A percentile compares a stretch with the other conserved stretches of the same genome.
Evolutionary conservation across 176 grass and related monocot species (phyloP).

Genomic region (Alopecurus myosuroides): DNA sequence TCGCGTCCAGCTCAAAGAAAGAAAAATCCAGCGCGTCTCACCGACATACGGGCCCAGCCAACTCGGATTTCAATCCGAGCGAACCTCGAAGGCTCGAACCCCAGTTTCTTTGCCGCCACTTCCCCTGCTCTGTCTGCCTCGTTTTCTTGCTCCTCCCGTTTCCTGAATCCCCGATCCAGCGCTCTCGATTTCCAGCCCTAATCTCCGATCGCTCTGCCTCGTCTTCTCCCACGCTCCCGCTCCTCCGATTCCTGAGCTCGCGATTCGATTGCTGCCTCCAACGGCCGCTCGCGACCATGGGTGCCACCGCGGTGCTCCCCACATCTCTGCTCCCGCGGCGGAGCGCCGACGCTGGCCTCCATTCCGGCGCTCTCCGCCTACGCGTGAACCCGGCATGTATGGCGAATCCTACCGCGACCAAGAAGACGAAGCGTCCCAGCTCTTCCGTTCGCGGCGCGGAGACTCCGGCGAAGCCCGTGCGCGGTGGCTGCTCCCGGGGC

Average conservation of each 20-base stretch:
- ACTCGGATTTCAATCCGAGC: background rate
- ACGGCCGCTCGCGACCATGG: background rate
- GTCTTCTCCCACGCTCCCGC: background rate
- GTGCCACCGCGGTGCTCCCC: background rate
- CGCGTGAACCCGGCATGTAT: background rate
- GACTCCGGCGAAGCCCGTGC: background rate
- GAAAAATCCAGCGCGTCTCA: background rate
- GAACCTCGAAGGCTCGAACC: background rate
- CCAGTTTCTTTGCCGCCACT: background rate
- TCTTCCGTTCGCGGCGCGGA: no score
- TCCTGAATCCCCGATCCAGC: background rate
- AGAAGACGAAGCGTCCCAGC: background rate
- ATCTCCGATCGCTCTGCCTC: background rate
- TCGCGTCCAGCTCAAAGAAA: no score
- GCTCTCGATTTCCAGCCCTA: background rate
- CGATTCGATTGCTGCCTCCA: background rate
- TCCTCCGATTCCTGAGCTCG: background rate
- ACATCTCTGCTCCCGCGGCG: background rate
- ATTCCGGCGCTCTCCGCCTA: background rate
- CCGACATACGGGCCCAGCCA: background rate
- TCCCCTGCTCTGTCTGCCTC: background rate
- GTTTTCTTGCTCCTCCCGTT: background rate
- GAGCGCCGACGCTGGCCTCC: background rate
- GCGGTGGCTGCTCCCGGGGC: background rate
- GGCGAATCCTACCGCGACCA: background rate